phyloP scores from a whole-genome alignment of 1,139 yeast species.

The Blastobotrys raffinosifermentans region DNA sequence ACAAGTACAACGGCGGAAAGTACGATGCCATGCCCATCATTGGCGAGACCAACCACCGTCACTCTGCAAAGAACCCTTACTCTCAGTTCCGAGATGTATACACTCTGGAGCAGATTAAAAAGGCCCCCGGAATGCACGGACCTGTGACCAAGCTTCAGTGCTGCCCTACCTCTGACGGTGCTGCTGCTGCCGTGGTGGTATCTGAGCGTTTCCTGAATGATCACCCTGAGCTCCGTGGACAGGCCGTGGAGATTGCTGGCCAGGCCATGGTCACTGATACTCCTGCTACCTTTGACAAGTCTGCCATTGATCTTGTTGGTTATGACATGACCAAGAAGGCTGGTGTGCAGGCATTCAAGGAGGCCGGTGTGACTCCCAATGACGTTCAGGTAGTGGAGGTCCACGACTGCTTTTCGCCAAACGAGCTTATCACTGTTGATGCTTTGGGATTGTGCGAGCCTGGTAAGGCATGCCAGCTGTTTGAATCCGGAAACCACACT shows the following conservation, averaged over 20 bases:
- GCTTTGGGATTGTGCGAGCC: conserved; percentile 26
- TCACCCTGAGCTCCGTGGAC: conserved; percentile 24
- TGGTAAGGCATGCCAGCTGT: conserved; percentile 26
- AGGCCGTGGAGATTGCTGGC: conserved; percentile 28
- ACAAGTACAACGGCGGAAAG: conserved; percentile 19
- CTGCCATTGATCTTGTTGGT: conserved; percentile 26
- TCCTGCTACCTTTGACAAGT: conserved; percentile 20
- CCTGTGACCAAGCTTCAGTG: conserved; percentile 27
- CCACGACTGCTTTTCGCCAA: conserved; percentile 31
- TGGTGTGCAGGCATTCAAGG: conserved; percentile 16
- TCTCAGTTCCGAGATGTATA: conserved; percentile 27
- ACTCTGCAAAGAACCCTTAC: conserved; percentile 30
- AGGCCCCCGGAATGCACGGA: conserved; percentile 24
- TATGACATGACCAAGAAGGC: conserved; percentile 26
- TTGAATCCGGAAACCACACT: conserved; percentile 26
- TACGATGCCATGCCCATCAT: conserved; percentile 25
- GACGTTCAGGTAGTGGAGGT: conserved; percentile 29
- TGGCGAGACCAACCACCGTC: conserved; percentile 27
- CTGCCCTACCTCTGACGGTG: conserved; percentile 56
- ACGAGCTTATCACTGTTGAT: conserved; percentile 27
- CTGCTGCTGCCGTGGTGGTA: conserved; percentile 74
- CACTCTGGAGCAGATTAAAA: conserved; percentile 26
- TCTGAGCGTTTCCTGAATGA: conserved; percentile 64
- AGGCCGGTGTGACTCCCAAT: conserved; percentile 22
- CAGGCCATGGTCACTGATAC: conserved; percentile 26